Conservation (phyloP, 345 rosid genomes). For the Camelina laxa region DNA sequence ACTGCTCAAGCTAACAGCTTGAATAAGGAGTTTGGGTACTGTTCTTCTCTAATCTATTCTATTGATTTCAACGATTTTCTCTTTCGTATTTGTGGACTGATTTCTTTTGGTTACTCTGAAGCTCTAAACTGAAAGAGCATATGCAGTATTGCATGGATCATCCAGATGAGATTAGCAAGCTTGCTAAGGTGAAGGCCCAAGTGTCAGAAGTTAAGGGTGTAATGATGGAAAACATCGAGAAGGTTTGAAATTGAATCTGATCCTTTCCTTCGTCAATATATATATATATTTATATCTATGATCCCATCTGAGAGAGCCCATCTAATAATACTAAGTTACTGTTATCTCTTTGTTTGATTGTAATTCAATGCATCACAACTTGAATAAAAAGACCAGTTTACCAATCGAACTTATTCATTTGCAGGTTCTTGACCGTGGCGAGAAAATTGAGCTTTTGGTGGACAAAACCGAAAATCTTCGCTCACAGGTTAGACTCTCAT, state of each 20-base stretch:
- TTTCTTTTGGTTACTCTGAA: constrained; percentile 34
- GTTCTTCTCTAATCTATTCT: neutral
- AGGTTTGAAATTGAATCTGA: constrained; percentile 55
- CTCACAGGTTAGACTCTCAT: constrained; percentile 68
- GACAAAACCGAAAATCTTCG: constrained; percentile 99
- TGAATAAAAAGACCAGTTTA: neutral
- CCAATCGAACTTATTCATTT: constrained; percentile 6
- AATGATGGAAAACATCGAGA: constrained; percentile 99
- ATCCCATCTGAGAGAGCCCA: neutral
- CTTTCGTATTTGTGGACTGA: constrained; percentile 12
- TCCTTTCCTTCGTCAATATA: neutral
- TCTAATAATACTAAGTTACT: constrained; percentile 11
- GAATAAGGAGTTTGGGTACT: constrained; percentile 78
- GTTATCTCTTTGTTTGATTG: neutral
- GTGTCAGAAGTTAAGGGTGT: constrained; percentile 99
- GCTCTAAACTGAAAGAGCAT: constrained; percentile 90
- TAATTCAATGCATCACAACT: constrained; percentile 6
- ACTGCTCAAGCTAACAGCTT: constrained; percentile 77
- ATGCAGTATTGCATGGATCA: constrained; percentile 96
- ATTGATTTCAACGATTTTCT: neutral
- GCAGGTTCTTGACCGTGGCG: constrained; percentile 99
- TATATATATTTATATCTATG: neutral
- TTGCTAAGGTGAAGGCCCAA: constrained; percentile 98
- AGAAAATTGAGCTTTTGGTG: constrained; percentile 96
- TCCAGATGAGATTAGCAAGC: constrained; percentile 97